A percentile compares a stretch with the other conserved stretches of the same genome.
Conservation (phyloP, 306 rosid genomes). For the Carpinus viminea region DNA sequence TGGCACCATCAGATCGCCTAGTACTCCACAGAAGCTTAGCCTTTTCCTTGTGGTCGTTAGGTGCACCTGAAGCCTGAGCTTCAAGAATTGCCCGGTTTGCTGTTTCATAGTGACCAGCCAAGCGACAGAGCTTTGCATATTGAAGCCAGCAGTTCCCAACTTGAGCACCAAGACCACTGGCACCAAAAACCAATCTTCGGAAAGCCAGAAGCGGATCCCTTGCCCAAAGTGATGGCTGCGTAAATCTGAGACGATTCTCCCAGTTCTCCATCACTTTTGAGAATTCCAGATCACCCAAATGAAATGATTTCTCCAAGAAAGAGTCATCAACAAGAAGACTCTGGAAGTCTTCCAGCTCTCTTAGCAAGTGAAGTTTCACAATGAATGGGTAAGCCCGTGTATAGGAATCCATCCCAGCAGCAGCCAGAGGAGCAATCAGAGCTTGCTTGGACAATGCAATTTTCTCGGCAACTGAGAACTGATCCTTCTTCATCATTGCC, state of each 20-base stretch:
- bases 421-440: conserved; percentile 88
- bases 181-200: conserved; percentile 78
- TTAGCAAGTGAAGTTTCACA: conserved; percentile 88
- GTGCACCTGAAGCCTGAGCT: conserved; percentile 89
- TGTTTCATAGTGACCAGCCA: conserved; percentile 96
- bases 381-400: conserved; percentile 88
- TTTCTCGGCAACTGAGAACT: conserved; percentile 79
- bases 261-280: conserved; percentile 73
- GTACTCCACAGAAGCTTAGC: conserved; percentile 94
- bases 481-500: conserved; percentile 94
- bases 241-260: conserved; percentile 86
- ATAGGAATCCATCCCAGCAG: conserved; percentile 99
- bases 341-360: conserved; percentile 91
- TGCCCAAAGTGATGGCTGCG: conserved; percentile 92
- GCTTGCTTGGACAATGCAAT: conserved; percentile 88
- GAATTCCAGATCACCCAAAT: conserved; percentile 58
- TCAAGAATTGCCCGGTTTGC: conserved; percentile 93
- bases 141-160: conserved; percentile 98
- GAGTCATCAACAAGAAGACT: conserved; percentile 71
- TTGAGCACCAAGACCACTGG: conserved; percentile 77
- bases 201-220: conserved; percentile 95
- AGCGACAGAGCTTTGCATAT: conserved; percentile 91
- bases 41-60: conserved; percentile 86
- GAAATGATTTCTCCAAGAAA: conserved; percentile 81
- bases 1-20: conserved; percentile 92